Conservation (phyloP, 805 yeast genomes). For the Vanderwaltozyma tropicalis region DNA sequence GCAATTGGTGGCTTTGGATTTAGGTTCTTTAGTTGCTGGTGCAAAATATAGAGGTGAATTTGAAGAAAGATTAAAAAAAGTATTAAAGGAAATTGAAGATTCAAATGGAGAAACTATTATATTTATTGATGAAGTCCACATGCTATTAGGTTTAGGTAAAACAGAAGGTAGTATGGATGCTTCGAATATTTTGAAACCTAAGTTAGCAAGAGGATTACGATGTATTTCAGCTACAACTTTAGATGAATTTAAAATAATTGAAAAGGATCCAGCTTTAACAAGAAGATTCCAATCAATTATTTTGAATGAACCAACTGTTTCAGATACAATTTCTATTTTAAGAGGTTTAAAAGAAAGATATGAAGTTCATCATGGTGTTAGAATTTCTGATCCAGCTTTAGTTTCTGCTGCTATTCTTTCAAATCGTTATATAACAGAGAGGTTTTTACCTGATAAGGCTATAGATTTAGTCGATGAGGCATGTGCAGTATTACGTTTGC, state of each 20-base stretch:
- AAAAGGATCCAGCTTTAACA: conserved; percentile 91
- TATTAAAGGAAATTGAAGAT: conserved; percentile 74
- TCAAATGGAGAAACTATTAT: conserved; percentile 66
- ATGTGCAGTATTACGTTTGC: conserved; percentile 85
- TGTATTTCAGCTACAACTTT: conserved; percentile 95
- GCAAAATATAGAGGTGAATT: conserved; percentile 95
- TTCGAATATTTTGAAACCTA: conserved; percentile 84
- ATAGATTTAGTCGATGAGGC: conserved; percentile 96
- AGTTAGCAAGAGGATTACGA: conserved; percentile 85
- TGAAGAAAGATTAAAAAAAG: conserved; percentile 77
- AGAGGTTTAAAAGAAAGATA: conserved; percentile 90
- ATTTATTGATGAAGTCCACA: conserved; percentile 85
- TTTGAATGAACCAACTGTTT: conserved; percentile 80
- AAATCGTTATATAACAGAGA: conserved; percentile 81
- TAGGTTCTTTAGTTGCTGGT: conserved; percentile 85
- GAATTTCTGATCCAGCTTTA: conserved; percentile 83
- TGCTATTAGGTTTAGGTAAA: conserved; percentile 82
- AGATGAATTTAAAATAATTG: conserved; percentile 90
- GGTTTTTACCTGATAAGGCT: conserved; percentile 92
- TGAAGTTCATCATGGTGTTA: conserved; percentile 96
- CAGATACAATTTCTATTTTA: conserved; percentile 82
- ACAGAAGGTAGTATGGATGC: conserved; percentile 95
- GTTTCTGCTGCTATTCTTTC: conserved; percentile 89
- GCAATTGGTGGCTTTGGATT: conserved; percentile 70
- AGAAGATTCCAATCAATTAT: conserved; percentile 86